These are phyloP conservation scores for Heliamphora pulchella DNA, from an alignment of 179 eudicot genomes.

Conservation along the genomic window DNA sequence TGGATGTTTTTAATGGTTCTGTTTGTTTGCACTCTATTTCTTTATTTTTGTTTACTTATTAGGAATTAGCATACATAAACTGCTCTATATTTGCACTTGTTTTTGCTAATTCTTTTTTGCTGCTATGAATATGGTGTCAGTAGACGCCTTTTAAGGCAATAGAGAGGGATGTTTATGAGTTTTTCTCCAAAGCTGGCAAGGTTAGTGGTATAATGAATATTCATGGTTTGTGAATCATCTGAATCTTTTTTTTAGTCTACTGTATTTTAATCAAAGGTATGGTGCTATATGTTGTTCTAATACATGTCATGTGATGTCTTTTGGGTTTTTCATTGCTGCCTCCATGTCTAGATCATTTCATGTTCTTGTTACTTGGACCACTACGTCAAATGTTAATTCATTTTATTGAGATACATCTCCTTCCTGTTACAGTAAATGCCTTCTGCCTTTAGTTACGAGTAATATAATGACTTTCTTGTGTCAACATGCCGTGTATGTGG, in stretches of 20 bases:
- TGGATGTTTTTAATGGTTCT: neutral
- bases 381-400: neutral
- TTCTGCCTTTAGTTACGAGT: constrained; percentile 26
- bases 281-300: neutral
- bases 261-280: neutral
- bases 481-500: constrained; percentile 28
- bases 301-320: neutral
- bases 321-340: neutral
- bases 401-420: constrained; percentile 22
- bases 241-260: neutral
- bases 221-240: neutral
- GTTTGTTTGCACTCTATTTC: neutral
- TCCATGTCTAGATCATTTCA: neutral
- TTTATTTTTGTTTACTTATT: neutral
- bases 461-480: constrained; percentile 29
- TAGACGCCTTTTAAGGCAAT: constrained; percentile 92
- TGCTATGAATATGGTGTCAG: constrained; percentile 13
- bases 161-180: constrained; percentile 82
- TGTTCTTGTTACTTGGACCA: neutral
- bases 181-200: constrained; percentile 91
- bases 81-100: neutral
- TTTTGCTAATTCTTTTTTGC: constrained; percentile 10
- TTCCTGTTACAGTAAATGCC: constrained; percentile 31
- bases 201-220: constrained; percentile 28
- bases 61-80: neutral